Percentiles rank a stretch among this genome's conserved stretches.
Evolutionary conservation across 352 stramenopile species (phyloP).

Genomic region (Phytophthora melonis): DNA sequence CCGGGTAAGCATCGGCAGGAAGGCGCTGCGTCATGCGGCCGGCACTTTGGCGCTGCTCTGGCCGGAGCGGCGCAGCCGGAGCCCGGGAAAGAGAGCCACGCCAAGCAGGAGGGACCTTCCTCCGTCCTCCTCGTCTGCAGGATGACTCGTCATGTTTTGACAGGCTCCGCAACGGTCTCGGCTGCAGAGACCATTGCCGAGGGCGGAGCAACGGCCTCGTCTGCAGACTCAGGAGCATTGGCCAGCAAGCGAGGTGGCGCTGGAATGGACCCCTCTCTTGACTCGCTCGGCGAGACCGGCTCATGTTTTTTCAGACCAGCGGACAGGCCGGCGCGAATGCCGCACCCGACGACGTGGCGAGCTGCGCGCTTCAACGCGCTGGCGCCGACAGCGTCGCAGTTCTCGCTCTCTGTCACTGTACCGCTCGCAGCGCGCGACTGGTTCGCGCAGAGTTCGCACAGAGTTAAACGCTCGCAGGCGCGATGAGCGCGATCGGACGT

Average conservation of each 20-base stretch:
- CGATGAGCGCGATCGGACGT: constrained; percentile 22
- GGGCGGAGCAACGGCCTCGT: constrained; percentile 20
- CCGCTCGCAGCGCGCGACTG: no score
- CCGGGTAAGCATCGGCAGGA: constrained; percentile 10
- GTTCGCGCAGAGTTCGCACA: constrained; percentile 1
- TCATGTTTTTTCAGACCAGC: constrained; percentile 17
- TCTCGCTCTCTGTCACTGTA: no score
- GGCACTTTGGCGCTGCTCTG: constrained; percentile 13
- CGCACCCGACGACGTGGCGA: constrained; percentile 24
- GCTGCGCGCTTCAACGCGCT: background rate
- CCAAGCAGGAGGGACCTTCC: constrained; percentile 35
- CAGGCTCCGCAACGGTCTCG: constrained; percentile 1
- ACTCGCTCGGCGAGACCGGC: constrained; percentile 1
- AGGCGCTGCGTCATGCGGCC: background rate
- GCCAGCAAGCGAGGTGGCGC: constrained; percentile 24
- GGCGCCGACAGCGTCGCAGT: constrained; percentile 7
- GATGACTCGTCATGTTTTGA: constrained; percentile 18
- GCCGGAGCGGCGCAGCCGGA: constrained; percentile 35
- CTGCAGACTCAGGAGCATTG: constrained; percentile 34
- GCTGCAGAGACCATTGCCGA: constrained; percentile 12
- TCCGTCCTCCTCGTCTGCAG: constrained; percentile 26
- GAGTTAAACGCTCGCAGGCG: background rate
- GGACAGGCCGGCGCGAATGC: constrained; percentile 16
- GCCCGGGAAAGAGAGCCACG: constrained; percentile 27
- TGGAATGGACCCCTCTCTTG: constrained; percentile 26